Conservation (phyloP, 352 stramenopile species). For the Peronospora farinosa region DNA sequence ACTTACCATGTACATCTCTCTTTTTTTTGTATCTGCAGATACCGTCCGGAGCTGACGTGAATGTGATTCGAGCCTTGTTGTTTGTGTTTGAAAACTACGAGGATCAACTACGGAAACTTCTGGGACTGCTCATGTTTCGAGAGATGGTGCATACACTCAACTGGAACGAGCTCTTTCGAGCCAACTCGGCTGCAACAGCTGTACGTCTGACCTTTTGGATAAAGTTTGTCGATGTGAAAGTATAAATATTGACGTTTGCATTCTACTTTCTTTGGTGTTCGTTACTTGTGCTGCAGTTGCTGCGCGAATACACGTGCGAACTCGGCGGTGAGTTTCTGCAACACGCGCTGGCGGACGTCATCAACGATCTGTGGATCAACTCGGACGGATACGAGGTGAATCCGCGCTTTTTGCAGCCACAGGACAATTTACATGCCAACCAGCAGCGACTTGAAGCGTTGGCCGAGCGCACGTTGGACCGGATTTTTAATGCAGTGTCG, state of each 20-base stretch:
- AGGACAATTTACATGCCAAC: slow-evolving; percentile 45
- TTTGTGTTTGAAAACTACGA: slow-evolving; percentile 69
- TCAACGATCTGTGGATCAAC: slow-evolving; percentile 45
- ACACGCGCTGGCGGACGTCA: slow-evolving; percentile 40
- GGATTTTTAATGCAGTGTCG: slow-evolving; percentile 38
- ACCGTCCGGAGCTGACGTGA: slow-evolving; percentile 36
- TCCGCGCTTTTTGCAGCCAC: slow-evolving; percentile 34
- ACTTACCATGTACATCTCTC: background rate
- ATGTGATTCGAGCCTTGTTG: slow-evolving; percentile 61
- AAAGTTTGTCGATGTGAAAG: background rate
- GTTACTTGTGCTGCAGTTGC: slow-evolving; percentile 26
- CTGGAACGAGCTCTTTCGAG: slow-evolving; percentile 80
- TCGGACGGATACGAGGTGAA: slow-evolving; percentile 63
- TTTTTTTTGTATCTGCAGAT: slow-evolving; percentile 9
- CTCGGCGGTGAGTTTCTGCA: slow-evolving; percentile 62
- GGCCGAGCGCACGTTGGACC: slow-evolving; percentile 43
- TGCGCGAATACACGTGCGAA: slow-evolving; percentile 75
- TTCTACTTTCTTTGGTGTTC: background rate
- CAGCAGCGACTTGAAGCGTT: slow-evolving; percentile 47
- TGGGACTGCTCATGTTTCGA: slow-evolving; percentile 64
- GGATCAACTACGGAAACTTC: slow-evolving; percentile 60
- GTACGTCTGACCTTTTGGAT: slow-evolving; percentile 36
- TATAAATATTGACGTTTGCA: slow-evolving; percentile 3
- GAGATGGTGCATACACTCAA: slow-evolving; percentile 76
- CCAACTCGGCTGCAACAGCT: slow-evolving; percentile 67